Percentiles rank a stretch among this genome's conserved stretches.
phyloP scores from a whole-genome alignment of 139 green algal genomes.

The Pleodorina starrii region DNA sequence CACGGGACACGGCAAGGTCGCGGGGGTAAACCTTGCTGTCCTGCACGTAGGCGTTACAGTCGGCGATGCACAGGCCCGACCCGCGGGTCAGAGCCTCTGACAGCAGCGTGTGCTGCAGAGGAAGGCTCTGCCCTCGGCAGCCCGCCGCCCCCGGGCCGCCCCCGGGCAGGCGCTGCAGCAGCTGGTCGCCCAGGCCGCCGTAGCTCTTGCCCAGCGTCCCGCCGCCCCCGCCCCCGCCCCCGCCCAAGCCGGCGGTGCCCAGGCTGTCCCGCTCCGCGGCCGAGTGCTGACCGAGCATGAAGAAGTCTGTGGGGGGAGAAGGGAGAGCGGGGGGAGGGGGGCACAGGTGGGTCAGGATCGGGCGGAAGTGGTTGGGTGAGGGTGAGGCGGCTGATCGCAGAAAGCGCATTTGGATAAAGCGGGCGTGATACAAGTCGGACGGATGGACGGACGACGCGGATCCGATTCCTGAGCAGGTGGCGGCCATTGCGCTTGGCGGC shows the following conservation, averaged over 20 bases:
- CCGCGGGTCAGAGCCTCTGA: conserved; percentile 35
- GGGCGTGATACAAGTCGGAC: too few species aligned
- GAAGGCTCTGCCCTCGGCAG: conserved; percentile 28
- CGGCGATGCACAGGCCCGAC: conserved; percentile 43
- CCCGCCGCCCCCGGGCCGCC: not conserved
- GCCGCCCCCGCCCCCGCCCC: not conserved
- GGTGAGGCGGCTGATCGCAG: too few species aligned
- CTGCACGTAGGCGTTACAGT: conserved; percentile 53
- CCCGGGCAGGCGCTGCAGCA: not conserved
- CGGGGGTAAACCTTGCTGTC: conserved; percentile 36
- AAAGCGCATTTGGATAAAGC: too few species aligned
- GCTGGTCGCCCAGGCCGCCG: not conserved
- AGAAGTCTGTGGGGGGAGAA: not conserved
- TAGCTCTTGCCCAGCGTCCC: not conserved
- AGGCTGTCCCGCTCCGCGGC: not conserved
- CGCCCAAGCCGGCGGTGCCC: not conserved
- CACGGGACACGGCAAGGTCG: conserved; percentile 3
- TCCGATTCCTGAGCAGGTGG: too few species aligned
- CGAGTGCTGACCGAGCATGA: not conserved
- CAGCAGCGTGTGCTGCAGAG: conserved; percentile 45
- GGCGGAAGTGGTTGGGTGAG: too few species aligned
- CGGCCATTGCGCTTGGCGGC: too few species aligned
- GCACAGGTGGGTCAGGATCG: not conserved
- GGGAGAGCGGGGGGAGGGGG: not conserved
- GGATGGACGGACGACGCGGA: too few species aligned